A percentile compares a stretch with the other conserved stretches of the same genome.
Evolutionary conservation across 805 yeast genomes (phyloP).

Genomic region (Spencermartinsiella europaea): DNA sequence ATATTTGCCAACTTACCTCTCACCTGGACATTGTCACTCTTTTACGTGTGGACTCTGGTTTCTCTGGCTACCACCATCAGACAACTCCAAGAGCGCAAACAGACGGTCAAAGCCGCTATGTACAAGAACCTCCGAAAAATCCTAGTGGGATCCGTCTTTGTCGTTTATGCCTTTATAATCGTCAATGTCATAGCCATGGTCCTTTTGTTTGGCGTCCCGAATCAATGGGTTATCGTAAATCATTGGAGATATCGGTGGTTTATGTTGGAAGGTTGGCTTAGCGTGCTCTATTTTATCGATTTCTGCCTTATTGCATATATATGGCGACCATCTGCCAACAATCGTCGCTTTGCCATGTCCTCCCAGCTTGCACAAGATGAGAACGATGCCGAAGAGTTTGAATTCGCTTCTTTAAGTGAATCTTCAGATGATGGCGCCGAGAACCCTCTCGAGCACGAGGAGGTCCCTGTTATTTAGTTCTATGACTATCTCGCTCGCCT

Average conservation of each 20-base stretch:
- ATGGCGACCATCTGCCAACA: conserved; percentile 97
- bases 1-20: conserved; percentile 67
- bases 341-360: conserved; percentile 89
- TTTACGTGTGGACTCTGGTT: conserved; percentile 69
- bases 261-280: conserved; percentile 90
- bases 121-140: conserved; percentile 73
- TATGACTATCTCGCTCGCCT: no score
- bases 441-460: conserved; percentile 1
- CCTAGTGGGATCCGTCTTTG: conserved; percentile 64
- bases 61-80: conserved; percentile 72
- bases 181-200: conserved; percentile 68
- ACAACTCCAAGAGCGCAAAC: conserved; percentile 76
- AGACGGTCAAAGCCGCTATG: conserved; percentile 82
- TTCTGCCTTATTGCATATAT: conserved; percentile 80
- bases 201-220: conserved; percentile 64
- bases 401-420: conserved; percentile 48
- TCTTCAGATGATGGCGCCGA: conserved; percentile 37
- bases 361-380: conserved; percentile 82
- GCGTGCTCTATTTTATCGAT: conserved; percentile 76
- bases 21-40: conserved; percentile 58
- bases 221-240: conserved; percentile 70
- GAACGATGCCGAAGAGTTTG: conserved; percentile 59
- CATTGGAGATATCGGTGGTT: conserved; percentile 93
- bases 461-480: conserved; percentile 1
- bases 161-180: conserved; percentile 65